These are phyloP conservation scores for Penicillium nordicum DNA, from an alignment of 2,329 filamentous ascomycete genomes.

Conservation along the genomic window DNA sequence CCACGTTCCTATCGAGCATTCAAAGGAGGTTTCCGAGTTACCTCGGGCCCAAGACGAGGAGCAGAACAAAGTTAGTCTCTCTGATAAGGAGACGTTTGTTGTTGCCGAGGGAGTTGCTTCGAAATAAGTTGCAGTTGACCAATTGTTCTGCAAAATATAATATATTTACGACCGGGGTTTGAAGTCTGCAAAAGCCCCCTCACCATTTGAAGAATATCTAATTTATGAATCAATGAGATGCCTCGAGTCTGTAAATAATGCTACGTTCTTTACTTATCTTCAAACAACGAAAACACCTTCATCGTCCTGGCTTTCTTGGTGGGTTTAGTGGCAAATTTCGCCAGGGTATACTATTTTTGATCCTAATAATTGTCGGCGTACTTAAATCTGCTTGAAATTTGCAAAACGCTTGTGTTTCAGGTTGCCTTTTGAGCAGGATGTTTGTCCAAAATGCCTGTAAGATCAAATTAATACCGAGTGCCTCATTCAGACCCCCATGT, in stretches of 20 bases:
- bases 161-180: not conserved
- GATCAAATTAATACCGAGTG: too few species aligned
- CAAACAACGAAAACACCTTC: not conserved
- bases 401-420: fast-evolving
- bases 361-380: not conserved
- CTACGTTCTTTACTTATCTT: not conserved
- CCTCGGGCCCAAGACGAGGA: slow-evolving; percentile 15
- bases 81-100: not conserved
- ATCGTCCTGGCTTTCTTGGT: not conserved
- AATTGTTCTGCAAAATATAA: not conserved
- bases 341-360: not conserved
- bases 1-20: slow-evolving; percentile 21
- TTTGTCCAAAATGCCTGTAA: slow-evolving; percentile 1
- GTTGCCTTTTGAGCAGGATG: slow-evolving; percentile 13
- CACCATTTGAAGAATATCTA: not conserved
- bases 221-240: not conserved
- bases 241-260: not conserved
- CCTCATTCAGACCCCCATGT: not conserved
- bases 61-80: not conserved
- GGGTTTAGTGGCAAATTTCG: not conserved
- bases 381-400: too few species aligned
- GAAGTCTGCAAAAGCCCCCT: not conserved
- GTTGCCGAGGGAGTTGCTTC: not conserved
- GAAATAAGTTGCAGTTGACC: not conserved
- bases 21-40: slow-evolving; percentile 2